These are phyloP conservation scores for Sextonia rubra DNA, from an alignment of 164 flowering plant genomes.

Conservation along the genomic window DNA sequence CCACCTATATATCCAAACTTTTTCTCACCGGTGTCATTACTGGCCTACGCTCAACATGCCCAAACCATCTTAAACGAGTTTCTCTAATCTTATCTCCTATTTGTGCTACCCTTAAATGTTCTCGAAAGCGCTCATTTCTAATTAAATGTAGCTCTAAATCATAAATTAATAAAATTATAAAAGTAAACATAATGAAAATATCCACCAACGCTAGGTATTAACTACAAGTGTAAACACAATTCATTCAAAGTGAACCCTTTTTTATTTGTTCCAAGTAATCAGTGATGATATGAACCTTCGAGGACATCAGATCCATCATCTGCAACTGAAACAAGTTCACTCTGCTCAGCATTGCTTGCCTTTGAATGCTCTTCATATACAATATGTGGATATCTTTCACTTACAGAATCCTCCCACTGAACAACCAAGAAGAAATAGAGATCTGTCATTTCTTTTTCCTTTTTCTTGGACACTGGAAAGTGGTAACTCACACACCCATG, in stretches of 20 bases:
- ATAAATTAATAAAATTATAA: no score
- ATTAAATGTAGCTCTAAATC: no score
- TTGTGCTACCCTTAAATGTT: no score
- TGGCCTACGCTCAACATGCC: no score
- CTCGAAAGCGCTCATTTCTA: no score
- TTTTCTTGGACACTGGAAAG: no score
- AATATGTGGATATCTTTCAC: slow-evolving; percentile 88
- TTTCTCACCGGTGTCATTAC: no score
- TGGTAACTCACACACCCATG: no score
- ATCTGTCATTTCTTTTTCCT: slow-evolving; percentile 5
- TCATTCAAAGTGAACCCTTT: background rate
- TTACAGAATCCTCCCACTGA: slow-evolving; percentile 77
- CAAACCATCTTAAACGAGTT: no score
- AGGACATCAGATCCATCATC: slow-evolving; percentile 45
- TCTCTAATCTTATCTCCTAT: no score
- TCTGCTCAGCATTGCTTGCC: slow-evolving; percentile 40
- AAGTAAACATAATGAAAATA: background rate
- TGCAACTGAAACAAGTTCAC: slow-evolving; percentile 25
- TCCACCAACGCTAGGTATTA: background rate
- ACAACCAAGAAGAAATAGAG: slow-evolving; percentile 7
- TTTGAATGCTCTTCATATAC: slow-evolving; percentile 77
- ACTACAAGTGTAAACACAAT: background rate
- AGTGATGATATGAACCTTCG: slow-evolving; percentile 59
- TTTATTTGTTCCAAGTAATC: background rate
- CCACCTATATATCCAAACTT: no score